phyloP scores from a whole-genome alignment of 768 basidiomycete species.

The Rubroboletus pulcherrimus region DNA sequence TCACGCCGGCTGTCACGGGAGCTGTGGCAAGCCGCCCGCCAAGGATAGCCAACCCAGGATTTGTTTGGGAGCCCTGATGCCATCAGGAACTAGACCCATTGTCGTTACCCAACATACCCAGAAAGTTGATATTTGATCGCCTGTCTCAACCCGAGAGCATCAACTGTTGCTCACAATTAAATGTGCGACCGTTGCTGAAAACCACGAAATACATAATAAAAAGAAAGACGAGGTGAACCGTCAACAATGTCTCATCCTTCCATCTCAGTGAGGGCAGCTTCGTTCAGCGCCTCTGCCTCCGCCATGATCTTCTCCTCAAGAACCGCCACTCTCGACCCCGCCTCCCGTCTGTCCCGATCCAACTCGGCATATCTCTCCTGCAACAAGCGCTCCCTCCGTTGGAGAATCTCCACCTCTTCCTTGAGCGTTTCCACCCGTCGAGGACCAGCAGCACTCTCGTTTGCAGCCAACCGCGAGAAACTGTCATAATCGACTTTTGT shows the following conservation, averaged over 20 bases:
- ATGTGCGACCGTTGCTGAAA: not conserved
- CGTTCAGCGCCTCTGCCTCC: conserved; percentile 79
- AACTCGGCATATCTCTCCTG: conserved; percentile 87
- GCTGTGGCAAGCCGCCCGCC: not conserved
- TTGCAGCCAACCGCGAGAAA: conserved; percentile 66
- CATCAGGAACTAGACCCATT: not conserved
- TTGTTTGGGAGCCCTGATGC: not conserved
- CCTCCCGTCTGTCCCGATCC: conserved; percentile 61
- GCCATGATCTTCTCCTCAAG: conserved; percentile 87
- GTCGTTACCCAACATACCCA: no score
- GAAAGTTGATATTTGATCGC: no score
- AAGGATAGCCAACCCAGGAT: not conserved
- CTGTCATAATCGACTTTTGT: conserved; percentile 71
- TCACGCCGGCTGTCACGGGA: not conserved
- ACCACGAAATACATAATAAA: not conserved
- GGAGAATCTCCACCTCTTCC: conserved; percentile 83
- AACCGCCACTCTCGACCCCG: conserved; percentile 50
- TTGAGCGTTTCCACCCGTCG: conserved; percentile 71
- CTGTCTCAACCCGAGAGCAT: no score
- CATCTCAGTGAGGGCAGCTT: conserved; percentile 66
- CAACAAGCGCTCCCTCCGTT: conserved; percentile 69
- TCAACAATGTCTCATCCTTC: conserved; percentile 30
- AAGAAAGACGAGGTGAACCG: not conserved
- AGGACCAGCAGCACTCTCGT: conserved; percentile 77
- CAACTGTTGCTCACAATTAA: not conserved